phyloP scores from a whole-genome alignment of 2,329 filamentous ascomycete species.

The Clarireedia sp. region DNA sequence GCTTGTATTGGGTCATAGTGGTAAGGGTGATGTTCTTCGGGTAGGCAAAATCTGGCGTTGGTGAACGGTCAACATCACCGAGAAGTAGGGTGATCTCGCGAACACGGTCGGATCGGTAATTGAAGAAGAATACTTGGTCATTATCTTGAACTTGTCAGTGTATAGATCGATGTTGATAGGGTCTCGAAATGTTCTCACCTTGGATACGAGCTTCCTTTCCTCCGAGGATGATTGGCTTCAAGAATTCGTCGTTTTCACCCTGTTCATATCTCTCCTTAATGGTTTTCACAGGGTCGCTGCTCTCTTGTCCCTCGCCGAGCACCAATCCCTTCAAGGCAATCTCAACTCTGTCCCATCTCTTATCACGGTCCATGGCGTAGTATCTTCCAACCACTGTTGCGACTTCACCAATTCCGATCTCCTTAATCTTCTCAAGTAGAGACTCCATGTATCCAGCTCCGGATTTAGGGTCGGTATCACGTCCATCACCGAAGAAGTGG shows the following conservation, averaged over 20 bases:
- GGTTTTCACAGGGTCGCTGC: conserved; percentile 74
- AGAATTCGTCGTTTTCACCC: conserved; percentile 91
- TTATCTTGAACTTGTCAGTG: conserved; percentile 49
- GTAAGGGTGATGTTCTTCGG: conserved; percentile 81
- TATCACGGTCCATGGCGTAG: conserved; percentile 99
- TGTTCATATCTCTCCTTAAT: conserved; percentile 83
- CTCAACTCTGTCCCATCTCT: conserved; percentile 95
- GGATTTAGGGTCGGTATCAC: conserved; percentile 96
- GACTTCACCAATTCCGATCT: conserved; percentile 79
- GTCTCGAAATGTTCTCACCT: conserved; percentile 41
- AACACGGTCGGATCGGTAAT: conserved; percentile 97
- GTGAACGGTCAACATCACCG: conserved; percentile 85
- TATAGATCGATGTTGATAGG: not conserved
- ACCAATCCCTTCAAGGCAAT: conserved; percentile 77
- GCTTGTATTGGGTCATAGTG: conserved; percentile 99
- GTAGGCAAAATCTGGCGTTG: conserved; percentile 84
- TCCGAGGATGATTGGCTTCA: conserved; percentile 93
- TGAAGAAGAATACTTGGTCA: conserved; percentile 99
- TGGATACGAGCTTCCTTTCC: conserved; percentile 80
- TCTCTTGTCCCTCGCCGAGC: conserved; percentile 77
- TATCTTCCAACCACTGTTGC: conserved; percentile 92
- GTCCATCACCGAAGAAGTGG: conserved; percentile 97
- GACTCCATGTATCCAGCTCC: conserved; percentile 81
- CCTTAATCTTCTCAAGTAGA: conserved; percentile 70
- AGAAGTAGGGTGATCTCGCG: conserved; percentile 93